Percentiles rank a stretch among this genome's conserved stretches.
Evolutionary conservation across 345 rosid species (phyloP).

Genomic region (Pelargonium nanum): DNA sequence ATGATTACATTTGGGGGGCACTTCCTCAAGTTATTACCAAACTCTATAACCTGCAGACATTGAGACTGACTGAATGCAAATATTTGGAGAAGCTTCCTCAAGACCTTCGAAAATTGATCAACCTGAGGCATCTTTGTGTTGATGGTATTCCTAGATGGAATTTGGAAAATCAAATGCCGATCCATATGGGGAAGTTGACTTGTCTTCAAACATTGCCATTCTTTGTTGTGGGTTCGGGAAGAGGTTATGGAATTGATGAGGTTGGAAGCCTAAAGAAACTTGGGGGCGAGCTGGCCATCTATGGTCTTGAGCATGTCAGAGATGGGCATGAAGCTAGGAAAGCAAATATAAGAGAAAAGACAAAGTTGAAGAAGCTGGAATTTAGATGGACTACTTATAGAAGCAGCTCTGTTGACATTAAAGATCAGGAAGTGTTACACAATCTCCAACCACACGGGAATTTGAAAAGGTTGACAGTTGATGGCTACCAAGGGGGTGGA

Average conservation of each 20-base stretch:
- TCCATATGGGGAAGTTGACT: neutral
- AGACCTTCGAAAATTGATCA: neutral
- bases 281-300: neutral
- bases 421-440: conserved; percentile 14
- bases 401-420: neutral
- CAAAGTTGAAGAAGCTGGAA: neutral
- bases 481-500: neutral
- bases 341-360: conserved; percentile 2
- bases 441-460: conserved; percentile 12
- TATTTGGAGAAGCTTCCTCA: neutral
- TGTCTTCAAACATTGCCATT: conserved; percentile 10
- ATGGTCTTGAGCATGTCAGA: neutral
- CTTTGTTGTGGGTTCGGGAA: neutral
- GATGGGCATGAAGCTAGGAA: neutral
- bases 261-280: neutral
- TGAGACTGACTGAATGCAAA: neutral
- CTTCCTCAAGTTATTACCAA: no score
- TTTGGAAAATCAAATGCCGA: neutral
- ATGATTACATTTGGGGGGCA: no score
- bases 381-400: neutral
- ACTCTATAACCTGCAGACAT: conserved; percentile 8
- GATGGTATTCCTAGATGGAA: no score
- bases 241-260: neutral
- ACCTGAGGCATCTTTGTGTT: conserved; percentile 3
- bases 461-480: conserved; percentile 8